Evolutionary conservation across 371 early-diverging fungal species (phyloP), one percentile per base, ranked within the genome.

Genomic region (Batkoa obscura): DNA sequence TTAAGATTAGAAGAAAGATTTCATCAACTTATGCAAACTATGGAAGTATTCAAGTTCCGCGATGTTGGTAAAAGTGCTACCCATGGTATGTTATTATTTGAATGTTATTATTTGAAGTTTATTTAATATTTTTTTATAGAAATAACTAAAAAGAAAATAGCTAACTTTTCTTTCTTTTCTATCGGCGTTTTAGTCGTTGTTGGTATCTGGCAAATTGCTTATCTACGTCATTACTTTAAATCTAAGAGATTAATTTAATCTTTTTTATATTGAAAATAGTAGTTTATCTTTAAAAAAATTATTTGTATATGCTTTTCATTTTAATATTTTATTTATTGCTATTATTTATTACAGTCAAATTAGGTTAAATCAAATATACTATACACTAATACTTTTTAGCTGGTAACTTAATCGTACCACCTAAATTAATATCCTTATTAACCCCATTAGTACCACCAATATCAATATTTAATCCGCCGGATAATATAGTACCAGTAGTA

Each of bases 131-230:
- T n/a, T 41, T 2, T 13, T 31, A 32, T 55, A 55, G 55, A 55
- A 43, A 30, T 13, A 43, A 43, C 55, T 15, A 55, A 55, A 13
- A 55, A 41, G 6, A 17, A 43, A 3, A 55, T 55, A 8, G n/a
- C 13, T 10, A 41, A 43, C n/a, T 55, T 55, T 15, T 17, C 17
- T 1, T 55, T 43, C 43, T 2, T 43, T 32, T 41, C 55, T 45
- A 43, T 55, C 13, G 55, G 55, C 12, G 30, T 55, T 33, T 33
- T 55, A 5, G 3, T 55, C 4, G 17, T 55, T 6, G 55, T 45
- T 55, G 55, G 55, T 8, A 34, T 43, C 34, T 55, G 55, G 55
- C 55, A 55, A 33, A 43, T 55, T 30, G 13, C 43, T 30, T 55
- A 55, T 31, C 55, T 55, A 17, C 41, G 55, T 6, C 17, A 30